These are phyloP conservation scores for Phialophora expanda DNA, from an alignment of 2,329 filamentous ascomycete species.

Conservation along the genomic window DNA sequence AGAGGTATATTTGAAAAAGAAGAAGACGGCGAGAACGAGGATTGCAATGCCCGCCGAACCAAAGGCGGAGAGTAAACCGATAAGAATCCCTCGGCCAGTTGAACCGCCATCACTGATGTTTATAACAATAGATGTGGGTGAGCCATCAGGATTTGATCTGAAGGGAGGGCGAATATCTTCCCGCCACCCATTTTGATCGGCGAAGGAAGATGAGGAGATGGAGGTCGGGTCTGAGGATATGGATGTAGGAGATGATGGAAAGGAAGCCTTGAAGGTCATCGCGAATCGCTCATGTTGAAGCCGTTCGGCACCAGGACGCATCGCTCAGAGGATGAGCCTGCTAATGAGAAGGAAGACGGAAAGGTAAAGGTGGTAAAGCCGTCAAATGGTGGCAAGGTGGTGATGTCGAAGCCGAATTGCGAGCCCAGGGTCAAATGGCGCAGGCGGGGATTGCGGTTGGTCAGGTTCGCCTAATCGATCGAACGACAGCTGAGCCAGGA, in stretches of 20 bases:
- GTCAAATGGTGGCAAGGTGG: constrained; percentile 28
- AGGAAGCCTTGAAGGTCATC: constrained; percentile 35
- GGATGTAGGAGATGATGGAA: constrained; percentile 27
- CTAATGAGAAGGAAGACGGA: constrained; percentile 12
- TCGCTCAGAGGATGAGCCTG: constrained; percentile 26
- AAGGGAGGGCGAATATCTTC: constrained; percentile 18
- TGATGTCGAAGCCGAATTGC: constrained; percentile 25
- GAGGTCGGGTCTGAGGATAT: constrained; percentile 28
- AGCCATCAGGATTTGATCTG: constrained; percentile 25
- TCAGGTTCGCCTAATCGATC: constrained; percentile 20
- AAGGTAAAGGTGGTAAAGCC: constrained; percentile 14
- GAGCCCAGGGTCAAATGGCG: constrained; percentile 23
- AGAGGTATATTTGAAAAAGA: constrained; percentile 90
- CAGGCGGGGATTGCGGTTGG: constrained; percentile 31
- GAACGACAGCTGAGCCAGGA: not conserved
- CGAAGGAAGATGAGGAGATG: constrained; percentile 20
- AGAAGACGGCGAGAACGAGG: constrained; percentile 78
- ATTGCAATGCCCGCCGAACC: constrained; percentile 86
- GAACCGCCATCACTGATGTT: constrained; percentile 54
- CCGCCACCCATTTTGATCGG: constrained; percentile 27
- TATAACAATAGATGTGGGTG: constrained; percentile 41
- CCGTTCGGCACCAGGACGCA: constrained; percentile 34
- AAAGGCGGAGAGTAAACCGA: constrained; percentile 92
- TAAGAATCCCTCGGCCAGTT: constrained; percentile 80
- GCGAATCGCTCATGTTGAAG: constrained; percentile 34